Evolutionary conservation across 164 flowering plant genomes (phyloP).

Genomic region (Sedum album): DNA sequence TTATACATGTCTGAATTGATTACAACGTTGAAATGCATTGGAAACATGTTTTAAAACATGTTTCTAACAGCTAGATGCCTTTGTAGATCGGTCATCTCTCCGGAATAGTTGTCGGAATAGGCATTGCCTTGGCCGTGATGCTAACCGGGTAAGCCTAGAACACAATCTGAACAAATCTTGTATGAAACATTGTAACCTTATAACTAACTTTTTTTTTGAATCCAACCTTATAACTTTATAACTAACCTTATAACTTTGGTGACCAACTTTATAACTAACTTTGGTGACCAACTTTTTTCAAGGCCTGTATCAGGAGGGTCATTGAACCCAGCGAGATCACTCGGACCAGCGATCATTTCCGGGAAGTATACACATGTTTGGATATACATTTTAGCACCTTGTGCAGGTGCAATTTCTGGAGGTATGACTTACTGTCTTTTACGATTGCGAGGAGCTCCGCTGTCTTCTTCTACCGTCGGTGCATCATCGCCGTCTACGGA

Average conservation of each 20-base stretch:
- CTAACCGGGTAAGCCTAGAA: constrained; percentile 50
- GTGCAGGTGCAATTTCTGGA: constrained; percentile 53
- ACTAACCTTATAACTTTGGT: too few relatives aligned
- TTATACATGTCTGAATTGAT: background rate
- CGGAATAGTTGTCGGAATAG: constrained; percentile 48
- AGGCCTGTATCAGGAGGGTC: constrained; percentile 94
- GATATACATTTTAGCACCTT: constrained; percentile 64
- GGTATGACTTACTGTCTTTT: constrained; percentile 27
- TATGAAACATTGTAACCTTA: background rate
- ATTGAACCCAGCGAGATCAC: constrained; percentile 83
- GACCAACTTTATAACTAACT: too few relatives aligned
- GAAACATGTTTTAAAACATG: too few relatives aligned
- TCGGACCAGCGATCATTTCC: constrained; percentile 71
- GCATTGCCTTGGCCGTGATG: constrained; percentile 60
- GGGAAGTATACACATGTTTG: constrained; percentile 51
- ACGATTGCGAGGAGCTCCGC: constrained; percentile 19
- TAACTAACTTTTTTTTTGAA: too few relatives aligned
- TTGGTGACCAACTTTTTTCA: background rate
- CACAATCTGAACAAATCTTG: background rate
- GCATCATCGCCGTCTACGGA: constrained; percentile 13
- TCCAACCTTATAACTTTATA: background rate
- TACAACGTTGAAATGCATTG: too few relatives aligned
- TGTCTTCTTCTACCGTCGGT: background rate
- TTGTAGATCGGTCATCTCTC: constrained; percentile 44
- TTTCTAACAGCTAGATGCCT: too few relatives aligned